These are phyloP conservation scores for Pleurotus tuoliensis DNA, from an alignment of 768 basidiomycete genomes.

Conservation along the genomic window DNA sequence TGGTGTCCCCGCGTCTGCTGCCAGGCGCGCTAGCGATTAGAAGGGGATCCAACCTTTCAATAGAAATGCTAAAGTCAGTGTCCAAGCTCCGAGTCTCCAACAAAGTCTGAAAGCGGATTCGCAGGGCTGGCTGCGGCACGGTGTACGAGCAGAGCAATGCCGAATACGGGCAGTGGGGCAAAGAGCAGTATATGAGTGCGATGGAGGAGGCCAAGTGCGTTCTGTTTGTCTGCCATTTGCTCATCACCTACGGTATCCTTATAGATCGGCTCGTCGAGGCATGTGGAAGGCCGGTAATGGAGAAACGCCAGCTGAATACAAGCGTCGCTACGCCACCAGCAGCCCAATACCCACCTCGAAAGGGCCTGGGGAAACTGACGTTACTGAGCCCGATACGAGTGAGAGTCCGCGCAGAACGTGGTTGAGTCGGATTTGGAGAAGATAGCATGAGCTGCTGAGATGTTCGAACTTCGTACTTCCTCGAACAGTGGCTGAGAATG, in stretches of 20 bases:
- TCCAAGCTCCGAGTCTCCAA: background rate
- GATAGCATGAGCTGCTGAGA: background rate
- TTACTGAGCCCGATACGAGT: too few relatives aligned
- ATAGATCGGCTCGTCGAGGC: constrained; percentile 58
- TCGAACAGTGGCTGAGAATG: too few relatives aligned
- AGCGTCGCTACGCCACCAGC: constrained; percentile 51
- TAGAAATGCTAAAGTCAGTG: constrained; percentile 69
- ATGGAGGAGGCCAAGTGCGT: constrained; percentile 69
- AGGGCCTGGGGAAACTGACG: constrained; percentile 11
- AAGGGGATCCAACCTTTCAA: constrained; percentile 44
- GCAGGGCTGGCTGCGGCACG: constrained; percentile 54
- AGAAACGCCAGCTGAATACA: constrained; percentile 80
- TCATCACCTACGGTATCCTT: background rate
- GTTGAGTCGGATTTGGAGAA: background rate
- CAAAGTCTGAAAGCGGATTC: background rate
- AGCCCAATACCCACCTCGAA: too few relatives aligned
- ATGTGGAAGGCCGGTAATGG: constrained; percentile 65
- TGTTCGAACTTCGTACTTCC: too few relatives aligned
- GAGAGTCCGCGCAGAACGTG: background rate
- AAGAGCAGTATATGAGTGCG: constrained; percentile 56
- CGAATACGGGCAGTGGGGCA: constrained; percentile 69
- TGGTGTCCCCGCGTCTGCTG: constrained; percentile 48
- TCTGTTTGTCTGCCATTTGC: too few relatives aligned
- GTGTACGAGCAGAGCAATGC: constrained; percentile 76
- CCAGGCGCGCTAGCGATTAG: constrained; percentile 40